These are phyloP conservation scores for Prototheca cutis DNA, from an alignment of 163 green algal genomes.

Conservation along the genomic window DNA sequence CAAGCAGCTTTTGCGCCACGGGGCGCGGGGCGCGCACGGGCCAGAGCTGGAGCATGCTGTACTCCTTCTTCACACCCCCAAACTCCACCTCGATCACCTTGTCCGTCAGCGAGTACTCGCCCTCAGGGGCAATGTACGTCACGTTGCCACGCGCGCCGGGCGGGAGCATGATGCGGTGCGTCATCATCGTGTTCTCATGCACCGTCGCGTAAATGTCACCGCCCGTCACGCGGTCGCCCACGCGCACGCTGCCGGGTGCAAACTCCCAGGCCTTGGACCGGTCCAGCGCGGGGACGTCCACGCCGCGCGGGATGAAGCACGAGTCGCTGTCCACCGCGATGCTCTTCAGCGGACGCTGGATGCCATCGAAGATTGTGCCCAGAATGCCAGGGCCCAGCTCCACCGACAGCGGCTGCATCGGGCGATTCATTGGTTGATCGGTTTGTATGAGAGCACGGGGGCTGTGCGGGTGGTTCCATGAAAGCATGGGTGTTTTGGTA, in stretches of 20 bases:
- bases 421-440: too few species aligned
- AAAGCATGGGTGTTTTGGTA: too few species aligned
- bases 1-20: slow-evolving; percentile 87
- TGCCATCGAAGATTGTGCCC: slow-evolving; percentile 98
- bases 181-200: slow-evolving; percentile 90
- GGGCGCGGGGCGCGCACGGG: slow-evolving; percentile 86
- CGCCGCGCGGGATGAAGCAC: slow-evolving; percentile 93
- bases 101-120: slow-evolving; percentile 82
- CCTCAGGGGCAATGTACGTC: slow-evolving; percentile 79
- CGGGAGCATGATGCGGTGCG: slow-evolving; percentile 88
- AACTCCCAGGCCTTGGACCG: slow-evolving; percentile 83
- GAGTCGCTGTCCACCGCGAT: slow-evolving; percentile 74
- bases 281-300: slow-evolving; percentile 85
- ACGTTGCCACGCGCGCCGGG: slow-evolving; percentile 75
- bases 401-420: slow-evolving; percentile 87
- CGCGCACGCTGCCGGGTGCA: slow-evolving; percentile 70
- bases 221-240: slow-evolving; percentile 82
- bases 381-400: slow-evolving; percentile 93
- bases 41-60: slow-evolving; percentile 95
- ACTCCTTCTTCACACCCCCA: slow-evolving; percentile 84
- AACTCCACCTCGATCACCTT: slow-evolving; percentile 97
- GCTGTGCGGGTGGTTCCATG: too few species aligned
- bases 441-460: too few species aligned
- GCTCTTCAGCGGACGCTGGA: slow-evolving; percentile 90
- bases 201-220: slow-evolving; percentile 94